phyloP scores from a whole-genome alignment of 2,329 filamentous ascomycete genomes.

The Fusarium euwallaceae region DNA sequence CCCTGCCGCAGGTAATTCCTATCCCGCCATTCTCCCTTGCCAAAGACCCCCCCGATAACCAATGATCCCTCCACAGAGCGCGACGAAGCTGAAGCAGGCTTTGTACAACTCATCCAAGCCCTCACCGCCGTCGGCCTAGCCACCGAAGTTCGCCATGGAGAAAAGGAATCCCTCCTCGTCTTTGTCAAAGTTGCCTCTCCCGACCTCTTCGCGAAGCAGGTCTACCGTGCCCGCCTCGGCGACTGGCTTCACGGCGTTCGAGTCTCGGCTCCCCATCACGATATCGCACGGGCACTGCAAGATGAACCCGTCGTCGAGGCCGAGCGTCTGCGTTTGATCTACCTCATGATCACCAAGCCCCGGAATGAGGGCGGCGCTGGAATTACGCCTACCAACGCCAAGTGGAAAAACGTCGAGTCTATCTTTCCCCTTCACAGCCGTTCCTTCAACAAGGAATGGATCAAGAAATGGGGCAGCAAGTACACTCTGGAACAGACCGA shows the following conservation, averaged over 20 bases:
- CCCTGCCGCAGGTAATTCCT: conserved; percentile 70
- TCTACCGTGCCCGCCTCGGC: conserved; percentile 88
- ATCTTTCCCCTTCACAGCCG: conserved; percentile 86
- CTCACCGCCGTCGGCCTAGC: conserved; percentile 85
- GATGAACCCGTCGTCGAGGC: conserved; percentile 86
- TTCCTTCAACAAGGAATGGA: conserved; percentile 79
- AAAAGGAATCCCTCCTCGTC: conserved; percentile 80
- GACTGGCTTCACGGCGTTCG: conserved; percentile 95
- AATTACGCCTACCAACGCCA: conserved; percentile 75
- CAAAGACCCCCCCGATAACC: conserved; percentile 9
- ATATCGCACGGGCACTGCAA: conserved; percentile 76
- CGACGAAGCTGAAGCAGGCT: conserved; percentile 77
- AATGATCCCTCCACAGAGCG: conserved; percentile 64
- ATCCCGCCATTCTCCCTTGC: not conserved
- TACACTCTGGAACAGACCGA: conserved; percentile 75
- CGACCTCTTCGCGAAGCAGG: conserved; percentile 79
- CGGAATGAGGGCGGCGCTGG: conserved; percentile 83
- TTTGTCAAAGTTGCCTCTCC: conserved; percentile 86
- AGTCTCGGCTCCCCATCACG: conserved; percentile 79
- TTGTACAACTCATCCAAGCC: conserved; percentile 81
- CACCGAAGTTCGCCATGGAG: conserved; percentile 87
- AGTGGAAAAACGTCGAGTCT: conserved; percentile 79
- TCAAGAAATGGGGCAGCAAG: conserved; percentile 80
- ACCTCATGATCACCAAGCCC: conserved; percentile 83
- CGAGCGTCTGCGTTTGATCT: conserved; percentile 88